Percentiles rank a stretch among this genome's conserved stretches.
These are phyloP conservation scores for Phytophthora capsici DNA, from an alignment of 352 stramenopile genomes.

Conservation along the genomic window DNA sequence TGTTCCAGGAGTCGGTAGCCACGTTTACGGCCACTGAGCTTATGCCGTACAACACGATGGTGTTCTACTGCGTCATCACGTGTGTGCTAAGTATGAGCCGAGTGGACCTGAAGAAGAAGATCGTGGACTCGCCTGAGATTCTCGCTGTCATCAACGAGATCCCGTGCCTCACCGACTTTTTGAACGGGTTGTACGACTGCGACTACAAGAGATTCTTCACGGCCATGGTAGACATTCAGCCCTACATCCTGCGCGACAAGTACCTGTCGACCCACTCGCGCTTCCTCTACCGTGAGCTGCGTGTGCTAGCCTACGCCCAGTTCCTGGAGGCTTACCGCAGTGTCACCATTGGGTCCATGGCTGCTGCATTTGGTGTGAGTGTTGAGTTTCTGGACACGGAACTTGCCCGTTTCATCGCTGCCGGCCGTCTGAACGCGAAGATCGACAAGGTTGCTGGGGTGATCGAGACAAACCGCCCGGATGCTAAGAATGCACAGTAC, in stretches of 20 bases:
- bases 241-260: constrained; percentile 91
- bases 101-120: constrained; percentile 97
- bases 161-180: constrained; percentile 79
- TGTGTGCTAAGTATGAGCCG: constrained; percentile 94
- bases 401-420: constrained; percentile 97
- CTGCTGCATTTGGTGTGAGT: constrained; percentile 95
- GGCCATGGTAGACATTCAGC: constrained; percentile 89
- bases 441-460: constrained; percentile 99
- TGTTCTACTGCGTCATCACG: constrained; percentile 97
- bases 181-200: constrained; percentile 97
- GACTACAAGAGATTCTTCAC: constrained; percentile 98
- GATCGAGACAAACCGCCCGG: constrained; percentile 98
- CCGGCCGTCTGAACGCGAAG: constrained; percentile 97
- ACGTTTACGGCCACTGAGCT: constrained; percentile 99
- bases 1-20: constrained; percentile 97
- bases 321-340: constrained; percentile 98
- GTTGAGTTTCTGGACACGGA: constrained; percentile 96
- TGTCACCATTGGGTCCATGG: constrained; percentile 98
- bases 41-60: constrained; percentile 97
- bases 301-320: constrained; percentile 97
- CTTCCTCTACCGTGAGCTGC: constrained; percentile 97
- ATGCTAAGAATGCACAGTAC: constrained; percentile 99
- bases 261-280: constrained; percentile 93
- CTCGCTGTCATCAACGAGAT: constrained; percentile 89
- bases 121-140: constrained; percentile 98